Evolutionary conservation across 495 filamentous ascomycete species (phyloP), one percentile per base, ranked within the genome.

Genomic region (Friedmanniomyces simplex): DNA sequence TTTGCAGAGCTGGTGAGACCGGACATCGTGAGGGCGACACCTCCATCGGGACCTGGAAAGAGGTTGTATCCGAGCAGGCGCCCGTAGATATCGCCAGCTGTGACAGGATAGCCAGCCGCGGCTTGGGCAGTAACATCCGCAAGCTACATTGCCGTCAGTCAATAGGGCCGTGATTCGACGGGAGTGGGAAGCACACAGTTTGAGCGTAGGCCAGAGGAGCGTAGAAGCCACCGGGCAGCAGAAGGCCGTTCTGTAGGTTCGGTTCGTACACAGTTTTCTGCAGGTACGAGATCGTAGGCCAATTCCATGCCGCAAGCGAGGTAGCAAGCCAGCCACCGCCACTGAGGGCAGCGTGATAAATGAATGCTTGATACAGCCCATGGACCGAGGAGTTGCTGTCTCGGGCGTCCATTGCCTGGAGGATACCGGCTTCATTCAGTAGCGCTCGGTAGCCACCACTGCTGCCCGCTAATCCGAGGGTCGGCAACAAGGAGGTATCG

Each of bases 401-500:
- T 42, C 73, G 62, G 1, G 32, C 50, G 58, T 78, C 76, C 25
- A 77, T 59, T 1, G 61, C 72, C 39, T 73, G 68, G 54, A 76
- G 63, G 10, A 77, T 68, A 34, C 76, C 75, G 3, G 74, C 76
- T 14, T 69, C 73, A 5, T 61, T 63, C 16, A 78, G 68, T 24
- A 77, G 60, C 21, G 73, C 58, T 20, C 76, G 64, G 28, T 69
- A 73, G n/a, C 76, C 73, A 39, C 76, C 76, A n/a, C 76, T 74
- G 45, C 73, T 76, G 22, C 70, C 66, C 2, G 72, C 65, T 24
- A 76, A 61, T 25, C 62, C 68, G 25, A 69, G 50, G 12, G 50
- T 54, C 24, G 69, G 65, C 41, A 68, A 43, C 5, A 52, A 60
- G 50, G 52, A 30, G 24, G 66, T 71, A 13, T 50, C 50, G 59